phyloP scores from a whole-genome alignment of 108 stramenopile species.

The Chaetoceros muelleri region DNA sequence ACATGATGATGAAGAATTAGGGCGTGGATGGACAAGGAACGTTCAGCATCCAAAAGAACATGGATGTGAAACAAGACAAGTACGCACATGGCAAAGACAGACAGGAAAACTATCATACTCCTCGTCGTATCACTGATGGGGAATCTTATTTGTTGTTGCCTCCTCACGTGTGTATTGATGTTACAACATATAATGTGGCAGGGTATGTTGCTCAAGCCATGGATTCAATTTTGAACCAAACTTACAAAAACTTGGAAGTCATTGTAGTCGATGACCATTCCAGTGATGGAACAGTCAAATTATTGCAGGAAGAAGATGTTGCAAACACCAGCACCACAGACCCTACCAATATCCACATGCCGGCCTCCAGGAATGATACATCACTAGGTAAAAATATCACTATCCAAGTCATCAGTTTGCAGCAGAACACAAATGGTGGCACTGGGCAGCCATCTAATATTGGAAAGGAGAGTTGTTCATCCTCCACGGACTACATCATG shows the following conservation, averaged over 20 bases:
- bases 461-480: slow-evolving; percentile 4
- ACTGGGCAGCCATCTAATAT: slow-evolving; percentile 4
- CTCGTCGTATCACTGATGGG: too few relatives aligned
- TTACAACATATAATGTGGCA: slow-evolving; percentile 3
- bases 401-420: neutral
- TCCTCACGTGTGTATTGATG: slow-evolving; percentile 1
- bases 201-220: neutral
- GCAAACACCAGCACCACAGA: too few relatives aligned
- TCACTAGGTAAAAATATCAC: too few relatives aligned
- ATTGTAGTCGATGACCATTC: slow-evolving; percentile 5
- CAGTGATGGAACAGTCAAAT: neutral
- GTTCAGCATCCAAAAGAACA: too few relatives aligned
- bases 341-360: too few relatives aligned
- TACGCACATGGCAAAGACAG: too few relatives aligned
- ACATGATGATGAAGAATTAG: too few relatives aligned
- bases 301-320: neutral
- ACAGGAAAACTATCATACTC: too few relatives aligned
- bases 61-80: too few relatives aligned
- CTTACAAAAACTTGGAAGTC: neutral
- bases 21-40: too few relatives aligned
- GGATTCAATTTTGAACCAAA: slow-evolving; percentile 1
- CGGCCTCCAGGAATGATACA: too few relatives aligned
- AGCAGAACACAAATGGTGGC: slow-evolving; percentile 5
- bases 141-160: too few relatives aligned
- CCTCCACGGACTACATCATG: slow-evolving; percentile 3